Base-by-base conservation (phyloP, 805 yeast genomes). In the Saccharomycopsis oosterbeekiorum region DNA sequence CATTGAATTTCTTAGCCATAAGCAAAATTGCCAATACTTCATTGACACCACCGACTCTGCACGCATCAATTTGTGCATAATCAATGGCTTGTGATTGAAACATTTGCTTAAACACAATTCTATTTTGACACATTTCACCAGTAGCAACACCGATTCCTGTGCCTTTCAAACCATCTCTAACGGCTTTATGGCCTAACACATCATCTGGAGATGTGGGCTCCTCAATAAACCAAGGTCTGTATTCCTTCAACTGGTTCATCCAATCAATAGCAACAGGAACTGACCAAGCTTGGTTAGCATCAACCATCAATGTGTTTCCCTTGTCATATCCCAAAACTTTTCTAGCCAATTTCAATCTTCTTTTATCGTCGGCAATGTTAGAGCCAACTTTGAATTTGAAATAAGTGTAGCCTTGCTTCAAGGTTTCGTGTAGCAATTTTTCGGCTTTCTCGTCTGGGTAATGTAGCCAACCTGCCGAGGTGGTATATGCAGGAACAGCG, bases 401-500 rank as follows among this genome's bases (percentile, higher is more conserved):
- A 57, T 70, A 67, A 34, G 68, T 72, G 68, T 71, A 76, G n/a
- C 80, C 79, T 50, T 69, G 68, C 39, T 66, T 74, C 43, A 73
- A 62, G 53, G 76, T 70, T 59, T 74, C 73, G 51, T 68, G 61
- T 39, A 74, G 63, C 47, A 74, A 64, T 15, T 62, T 57, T 55
- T 71, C 70, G 76, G 76, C 75, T 60, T 75, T 76, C 34, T 76
- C 78, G 51, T 75, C 79, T 40, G 68, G 64, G 63, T 73, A 76
- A 6, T 77, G 78, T 17, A 76, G 68, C 79, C 79, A 76, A 17
- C 79, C 79, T 4, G 79, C 78, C 41, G 76, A 69, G n/a, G 79
- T 76, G 36, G 79, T 76, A 64, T 76, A 76, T 4, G 76, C 76
- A 2, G 78, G 79, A 26, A 76, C 79, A 1, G 78, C 79, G 9